A percentile compares a stretch with the other conserved stretches of the same genome.
Evolutionary conservation across 2,329 filamentous ascomycete genomes (phyloP).

Genomic region (Orbilia brochopaga): DNA sequence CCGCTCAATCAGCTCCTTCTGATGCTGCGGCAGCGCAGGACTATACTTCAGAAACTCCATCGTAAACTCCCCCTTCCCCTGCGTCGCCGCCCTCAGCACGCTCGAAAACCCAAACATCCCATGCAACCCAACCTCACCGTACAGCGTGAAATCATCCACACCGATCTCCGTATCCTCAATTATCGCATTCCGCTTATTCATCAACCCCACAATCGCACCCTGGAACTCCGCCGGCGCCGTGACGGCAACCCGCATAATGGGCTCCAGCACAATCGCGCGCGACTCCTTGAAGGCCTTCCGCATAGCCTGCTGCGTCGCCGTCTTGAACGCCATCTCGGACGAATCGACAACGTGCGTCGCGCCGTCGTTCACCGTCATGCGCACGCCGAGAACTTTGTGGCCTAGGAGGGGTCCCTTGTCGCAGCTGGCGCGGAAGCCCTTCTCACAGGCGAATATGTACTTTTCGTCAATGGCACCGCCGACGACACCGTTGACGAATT

Average conservation of each 20-base stretch:
- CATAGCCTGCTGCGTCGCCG: constrained; percentile 94
- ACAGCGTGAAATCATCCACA: constrained; percentile 88
- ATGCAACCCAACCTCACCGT: constrained; percentile 90
- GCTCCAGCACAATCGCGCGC: constrained; percentile 84
- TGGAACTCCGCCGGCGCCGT: constrained; percentile 97
- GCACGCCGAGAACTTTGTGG: constrained; percentile 86
- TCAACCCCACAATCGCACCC: constrained; percentile 87
- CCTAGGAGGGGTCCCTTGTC: constrained; percentile 88
- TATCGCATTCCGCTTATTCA: constrained; percentile 95
- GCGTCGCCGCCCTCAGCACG: constrained; percentile 87
- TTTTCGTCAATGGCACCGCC: constrained; percentile 95
- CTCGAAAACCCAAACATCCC: constrained; percentile 97
- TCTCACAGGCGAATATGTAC: constrained; percentile 90
- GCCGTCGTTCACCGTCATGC: constrained; percentile 94
- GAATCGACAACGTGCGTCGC: constrained; percentile 98
- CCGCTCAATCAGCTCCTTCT: constrained; percentile 75
- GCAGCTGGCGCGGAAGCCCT: constrained; percentile 85
- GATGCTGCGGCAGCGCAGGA: constrained; percentile 82
- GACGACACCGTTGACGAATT: constrained; percentile 84
- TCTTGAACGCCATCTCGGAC: constrained; percentile 93
- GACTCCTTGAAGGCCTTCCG: constrained; percentile 85
- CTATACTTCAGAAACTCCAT: constrained; percentile 99
- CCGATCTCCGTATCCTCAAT: constrained; percentile 96
- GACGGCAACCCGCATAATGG: constrained; percentile 97
- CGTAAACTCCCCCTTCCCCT: constrained; percentile 97